These are phyloP conservation scores for Pythium coloratum DNA, from an alignment of 352 stramenopile genomes.

Conservation along the genomic window DNA sequence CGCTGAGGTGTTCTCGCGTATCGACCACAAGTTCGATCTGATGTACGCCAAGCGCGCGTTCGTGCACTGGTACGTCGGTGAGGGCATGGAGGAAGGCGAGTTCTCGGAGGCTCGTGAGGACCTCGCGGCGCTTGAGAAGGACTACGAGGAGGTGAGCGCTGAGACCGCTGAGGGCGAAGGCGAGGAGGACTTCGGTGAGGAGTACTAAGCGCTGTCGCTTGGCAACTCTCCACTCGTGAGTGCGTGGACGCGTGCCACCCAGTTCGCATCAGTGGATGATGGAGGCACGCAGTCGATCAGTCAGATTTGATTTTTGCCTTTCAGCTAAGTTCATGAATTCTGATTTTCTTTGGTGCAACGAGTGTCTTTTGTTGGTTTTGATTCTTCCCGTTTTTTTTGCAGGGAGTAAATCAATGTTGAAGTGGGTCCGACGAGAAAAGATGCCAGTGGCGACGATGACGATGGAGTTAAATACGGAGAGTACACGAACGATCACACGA, in stretches of 20 bases:
- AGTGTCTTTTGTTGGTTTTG: not conserved
- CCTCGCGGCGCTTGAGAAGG: slow-evolving; percentile 97
- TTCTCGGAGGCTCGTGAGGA: slow-evolving; percentile 99
- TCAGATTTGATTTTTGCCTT: slow-evolving; percentile 1
- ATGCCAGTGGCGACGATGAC: not conserved
- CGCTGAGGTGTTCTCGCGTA: slow-evolving; percentile 94
- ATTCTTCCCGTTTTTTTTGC: not conserved
- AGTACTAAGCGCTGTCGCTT: slow-evolving; percentile 61
- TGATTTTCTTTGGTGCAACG: not conserved
- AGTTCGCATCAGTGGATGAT: not conserved
- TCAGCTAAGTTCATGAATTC: not conserved
- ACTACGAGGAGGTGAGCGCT: slow-evolving; percentile 99
- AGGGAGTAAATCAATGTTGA: not conserved
- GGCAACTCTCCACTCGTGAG: not conserved
- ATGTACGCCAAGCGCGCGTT: slow-evolving; percentile 99
- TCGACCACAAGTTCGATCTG: slow-evolving; percentile 99
- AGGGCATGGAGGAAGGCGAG: slow-evolving; percentile 99
- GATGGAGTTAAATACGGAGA: slow-evolving; percentile 3
- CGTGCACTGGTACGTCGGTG: slow-evolving; percentile 99
- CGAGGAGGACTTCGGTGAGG: slow-evolving; percentile 90
- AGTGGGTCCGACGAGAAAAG: not conserved
- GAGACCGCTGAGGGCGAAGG: slow-evolving; percentile 94
- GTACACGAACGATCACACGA: slow-evolving; percentile 39
- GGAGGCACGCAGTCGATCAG: not conserved
- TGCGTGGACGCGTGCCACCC: not conserved